These are phyloP conservation scores for Ustilago crameri DNA, from an alignment of 1,284 basidiomycete genomes.

Conservation along the genomic window DNA sequence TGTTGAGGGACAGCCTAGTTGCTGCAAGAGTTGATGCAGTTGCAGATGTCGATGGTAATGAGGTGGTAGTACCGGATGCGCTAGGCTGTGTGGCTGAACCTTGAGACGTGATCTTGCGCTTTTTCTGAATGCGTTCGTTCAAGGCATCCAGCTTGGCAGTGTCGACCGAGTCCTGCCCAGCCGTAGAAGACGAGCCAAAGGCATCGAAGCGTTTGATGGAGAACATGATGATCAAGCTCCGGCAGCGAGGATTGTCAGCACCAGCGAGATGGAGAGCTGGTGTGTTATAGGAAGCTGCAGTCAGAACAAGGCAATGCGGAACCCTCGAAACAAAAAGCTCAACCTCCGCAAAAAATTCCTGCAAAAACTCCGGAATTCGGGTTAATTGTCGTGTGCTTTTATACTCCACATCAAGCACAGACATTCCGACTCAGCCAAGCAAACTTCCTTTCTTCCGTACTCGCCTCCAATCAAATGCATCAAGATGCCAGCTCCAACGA, in stretches of 20 bases:
- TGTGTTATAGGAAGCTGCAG: not conserved
- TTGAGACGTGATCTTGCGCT: conserved; percentile 28
- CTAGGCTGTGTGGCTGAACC: conserved; percentile 7
- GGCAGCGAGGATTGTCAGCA: not conserved
- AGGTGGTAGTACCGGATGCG: not conserved
- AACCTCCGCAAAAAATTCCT: conserved; percentile 7
- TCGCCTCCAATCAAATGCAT: not conserved
- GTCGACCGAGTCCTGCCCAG: conserved; percentile 10
- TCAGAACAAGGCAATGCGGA: conserved; percentile 5
- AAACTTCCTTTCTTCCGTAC: conserved; percentile 7
- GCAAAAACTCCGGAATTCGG: conserved; percentile 6
- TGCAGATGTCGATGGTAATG: conserved; percentile 5
- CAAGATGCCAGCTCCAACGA: conserved; percentile 33
- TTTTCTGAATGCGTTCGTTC: conserved; percentile 48
- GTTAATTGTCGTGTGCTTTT: not conserved
- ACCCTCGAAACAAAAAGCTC: conserved; percentile 12
- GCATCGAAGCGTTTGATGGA: conserved; percentile 56
- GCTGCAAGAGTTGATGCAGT: conserved; percentile 13
- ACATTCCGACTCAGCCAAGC: too few relatives aligned
- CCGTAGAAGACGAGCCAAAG: conserved; percentile 13
- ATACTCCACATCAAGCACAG: conserved; percentile 6
- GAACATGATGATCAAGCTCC: conserved; percentile 31
- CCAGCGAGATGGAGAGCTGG: not conserved
- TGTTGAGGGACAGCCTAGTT: conserved; percentile 30
- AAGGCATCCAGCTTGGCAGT: conserved; percentile 50